Evolutionary conservation across 371 early-diverging fungal species (phyloP), one percentile per base, ranked within the genome.

Genomic region (Saksenaea oblongispora): DNA sequence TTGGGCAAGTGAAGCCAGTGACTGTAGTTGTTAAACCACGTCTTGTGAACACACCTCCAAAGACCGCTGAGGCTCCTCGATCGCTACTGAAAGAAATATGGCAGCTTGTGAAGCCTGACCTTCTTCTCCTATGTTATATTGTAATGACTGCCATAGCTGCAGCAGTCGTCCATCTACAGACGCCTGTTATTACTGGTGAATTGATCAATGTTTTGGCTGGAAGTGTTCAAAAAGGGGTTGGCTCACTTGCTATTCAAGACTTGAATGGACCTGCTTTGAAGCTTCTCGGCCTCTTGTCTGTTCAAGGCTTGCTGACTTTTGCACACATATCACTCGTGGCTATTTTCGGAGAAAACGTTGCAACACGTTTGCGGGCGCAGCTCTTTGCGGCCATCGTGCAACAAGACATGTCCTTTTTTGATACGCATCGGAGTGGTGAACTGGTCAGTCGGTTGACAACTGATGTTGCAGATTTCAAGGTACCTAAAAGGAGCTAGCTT

Each of bases 331-430:
- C 88, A 14, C 78, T 93, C 51, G 92, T 93, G 15, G 75, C 91
- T 3, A 64, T 78, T 4, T 81, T 93, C 60, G 93, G 93, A 34
- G 93, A 93, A 66, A 85, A 83, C 35, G 71, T 93, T 0, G 83
- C 89, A 9, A 66, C 70, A 56, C 78, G 92, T 8, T 66, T 92
- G 58, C 79, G 87, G 10, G 55, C 65, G 5, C 70, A 83, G 35
- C 74, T 92, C 17, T 88, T 87, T 57, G 37, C 62, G 0, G 68
- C 87, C 34, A 82, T 93, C 31, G 64, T 93, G 36, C 61, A 56
- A 55, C 90, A 91, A 68, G 92, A 92, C 62, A 83, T 92, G 67
- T 75, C 80, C 9, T 90, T 92, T 71, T 91, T 93, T 71, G 93
- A 93, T 69, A 59, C 61, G 5, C 76, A 86, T 57, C 80, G 83